Evolutionary conservation across 371 early-diverging fungal species (phyloP), one percentile per base, ranked within the genome.

Genomic region (Mucor velutinosus): DNA sequence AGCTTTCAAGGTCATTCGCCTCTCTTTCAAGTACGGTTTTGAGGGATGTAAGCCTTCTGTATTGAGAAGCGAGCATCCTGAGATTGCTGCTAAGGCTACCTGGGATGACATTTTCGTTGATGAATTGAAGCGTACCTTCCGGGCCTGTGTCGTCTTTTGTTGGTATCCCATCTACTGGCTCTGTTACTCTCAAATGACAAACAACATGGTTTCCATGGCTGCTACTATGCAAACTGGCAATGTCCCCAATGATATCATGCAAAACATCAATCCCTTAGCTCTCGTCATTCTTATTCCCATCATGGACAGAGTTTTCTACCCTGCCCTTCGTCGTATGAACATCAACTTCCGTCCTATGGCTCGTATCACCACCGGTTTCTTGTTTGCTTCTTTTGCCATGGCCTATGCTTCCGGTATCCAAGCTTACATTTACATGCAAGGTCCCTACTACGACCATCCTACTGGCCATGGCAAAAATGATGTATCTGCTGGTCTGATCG

Each of bases 161-260:
- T 88, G 88, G 81, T 92, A 79, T 69, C 92, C 92, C 19, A 72
- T 94, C 62, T 94, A 89, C 83, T 94, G 94, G 94, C 86, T 90
- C 29, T 84, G 89, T 69, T 92, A 92, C 76, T 74, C 76, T 53
- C 91, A 94, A 79, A 91, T 93, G 84, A 80, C 80, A 56, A 89
- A 88, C 78, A 92, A 92, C 75, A 79, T 94, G 76, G 79, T 93
- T 39, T 89, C 88, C 39, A 89, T 88, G 82, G 89, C 89, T 51
- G 81, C 83, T 51, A 87, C 86, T 61, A 94, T 94, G 93, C 69
- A 59, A 60, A 76, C 76, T 76, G 91, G 90, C 66, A 85, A 47
- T 74, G 86, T 80, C 66, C 90, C 77, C 5, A 86, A 85, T 67
- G 90, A 90, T 65, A 86, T 88, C 58, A 78, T 90, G 78, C 84